Percentiles rank a stretch among this genome's conserved stretches.
Evolutionary conservation across 768 basidiomycete species (phyloP).

Genomic region (Rhizopogon rudus): DNA sequence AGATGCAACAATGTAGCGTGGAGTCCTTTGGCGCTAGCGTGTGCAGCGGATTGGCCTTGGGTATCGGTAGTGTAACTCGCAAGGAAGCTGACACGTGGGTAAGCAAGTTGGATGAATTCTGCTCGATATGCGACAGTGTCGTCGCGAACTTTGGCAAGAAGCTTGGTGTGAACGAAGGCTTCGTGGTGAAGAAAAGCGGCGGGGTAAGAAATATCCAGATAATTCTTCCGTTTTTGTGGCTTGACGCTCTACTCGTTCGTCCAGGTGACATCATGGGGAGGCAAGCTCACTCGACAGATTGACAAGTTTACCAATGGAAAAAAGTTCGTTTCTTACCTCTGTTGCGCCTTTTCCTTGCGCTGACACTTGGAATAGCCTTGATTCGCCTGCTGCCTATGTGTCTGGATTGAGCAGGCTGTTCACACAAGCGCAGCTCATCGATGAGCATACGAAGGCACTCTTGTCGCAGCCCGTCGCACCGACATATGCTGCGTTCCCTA

Average conservation of each 20-base stretch:
- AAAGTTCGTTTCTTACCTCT: constrained; percentile 49
- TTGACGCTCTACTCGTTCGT: constrained; percentile 5
- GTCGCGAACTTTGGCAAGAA: constrained; percentile 84
- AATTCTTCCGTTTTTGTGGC: neutral
- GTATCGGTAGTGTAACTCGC: constrained; percentile 70
- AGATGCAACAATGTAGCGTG: constrained; percentile 65
- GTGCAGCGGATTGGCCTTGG: constrained; percentile 66
- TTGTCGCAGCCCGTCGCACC: constrained; percentile 61
- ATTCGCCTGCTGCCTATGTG: constrained; percentile 84
- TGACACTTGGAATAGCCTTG: constrained; percentile 48
- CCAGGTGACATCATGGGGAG: constrained; percentile 62
- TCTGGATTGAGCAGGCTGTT: constrained; percentile 73
- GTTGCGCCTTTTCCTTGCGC: constrained; percentile 9
- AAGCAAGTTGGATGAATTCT: constrained; percentile 75
- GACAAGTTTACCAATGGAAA: constrained; percentile 88
- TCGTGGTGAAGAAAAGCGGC: constrained; percentile 73
- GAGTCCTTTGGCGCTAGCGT: constrained; percentile 78
- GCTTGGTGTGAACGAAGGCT: constrained; percentile 83
- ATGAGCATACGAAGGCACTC: constrained; percentile 80
- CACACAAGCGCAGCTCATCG: constrained; percentile 69
- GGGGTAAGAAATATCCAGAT: constrained; percentile 35
- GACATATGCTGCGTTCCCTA: constrained; percentile 66
- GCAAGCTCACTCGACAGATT: constrained; percentile 67
- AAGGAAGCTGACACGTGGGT: constrained; percentile 81
- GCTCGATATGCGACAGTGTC: constrained; percentile 71